Conservation (phyloP, 352 stramenopile genomes). For the Phytophthora fragariae region DNA sequence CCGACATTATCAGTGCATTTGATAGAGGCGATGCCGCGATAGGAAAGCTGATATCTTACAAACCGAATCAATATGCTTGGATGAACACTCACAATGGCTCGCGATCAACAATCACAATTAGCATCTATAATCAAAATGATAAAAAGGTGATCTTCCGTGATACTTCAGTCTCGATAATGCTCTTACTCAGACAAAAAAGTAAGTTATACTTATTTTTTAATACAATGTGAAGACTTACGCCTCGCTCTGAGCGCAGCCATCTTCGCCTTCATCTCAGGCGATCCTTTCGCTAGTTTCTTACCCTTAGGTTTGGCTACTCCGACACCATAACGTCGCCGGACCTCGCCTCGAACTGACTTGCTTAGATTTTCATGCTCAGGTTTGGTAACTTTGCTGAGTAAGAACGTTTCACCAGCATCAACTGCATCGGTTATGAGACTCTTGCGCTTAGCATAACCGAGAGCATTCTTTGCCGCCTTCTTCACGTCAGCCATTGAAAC, state of each 20-base stretch:
- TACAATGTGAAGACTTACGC: neutral
- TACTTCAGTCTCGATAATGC: constrained; percentile 8
- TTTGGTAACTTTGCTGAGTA: neutral
- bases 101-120: constrained; percentile 12
- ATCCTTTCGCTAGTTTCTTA: neutral
- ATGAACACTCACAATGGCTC: constrained; percentile 22
- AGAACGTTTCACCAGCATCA: neutral
- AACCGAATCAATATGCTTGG: constrained; percentile 7
- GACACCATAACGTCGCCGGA: neutral
- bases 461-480: neutral
- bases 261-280: too few species aligned
- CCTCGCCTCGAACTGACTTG: neutral
- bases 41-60: too few species aligned
- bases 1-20: constrained; percentile 14
- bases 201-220: constrained; percentile 5
- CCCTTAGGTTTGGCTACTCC: neutral
- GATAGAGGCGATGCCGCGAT: too few species aligned
- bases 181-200: constrained; percentile 19
- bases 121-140: constrained; percentile 27
- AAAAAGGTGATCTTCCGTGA: constrained; percentile 8
- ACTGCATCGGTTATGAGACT: neutral
- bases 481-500: neutral
- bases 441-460: neutral
- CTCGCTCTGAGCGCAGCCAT: neutral
- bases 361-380: neutral